Conservation (phyloP, 441 rosid species). For the Syzygium syzygioides region DNA sequence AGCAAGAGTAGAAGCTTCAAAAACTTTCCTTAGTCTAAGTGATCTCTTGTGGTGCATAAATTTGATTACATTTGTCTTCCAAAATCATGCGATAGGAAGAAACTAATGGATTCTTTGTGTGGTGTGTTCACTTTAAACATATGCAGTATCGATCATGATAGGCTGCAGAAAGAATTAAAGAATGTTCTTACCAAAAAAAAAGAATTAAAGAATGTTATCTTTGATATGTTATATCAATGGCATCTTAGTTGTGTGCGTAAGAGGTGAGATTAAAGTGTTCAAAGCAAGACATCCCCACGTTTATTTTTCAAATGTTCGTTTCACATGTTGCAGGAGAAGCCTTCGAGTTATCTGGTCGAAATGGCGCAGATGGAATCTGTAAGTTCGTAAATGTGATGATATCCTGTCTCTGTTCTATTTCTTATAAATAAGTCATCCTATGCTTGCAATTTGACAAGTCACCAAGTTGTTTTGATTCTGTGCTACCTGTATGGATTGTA, state of each 20-base stretch:
- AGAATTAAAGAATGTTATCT: background rate
- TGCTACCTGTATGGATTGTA: background rate
- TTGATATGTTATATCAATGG: background rate
- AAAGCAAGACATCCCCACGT: background rate
- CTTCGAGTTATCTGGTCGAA: conserved; percentile 83
- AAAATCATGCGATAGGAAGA: background rate
- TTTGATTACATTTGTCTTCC: background rate
- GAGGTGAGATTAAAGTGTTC: background rate
- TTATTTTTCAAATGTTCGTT: background rate
- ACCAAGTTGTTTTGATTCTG: background rate
- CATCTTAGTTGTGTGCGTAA: background rate
- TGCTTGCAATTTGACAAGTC: background rate
- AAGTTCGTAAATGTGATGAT: conserved; percentile 19
- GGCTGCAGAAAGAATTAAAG: background rate
- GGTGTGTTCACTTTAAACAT: background rate
- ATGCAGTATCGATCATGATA: background rate
- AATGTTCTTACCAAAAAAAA: no score
- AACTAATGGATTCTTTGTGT: background rate
- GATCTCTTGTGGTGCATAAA: background rate
- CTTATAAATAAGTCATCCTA: background rate
- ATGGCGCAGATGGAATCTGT: conserved; percentile 88
- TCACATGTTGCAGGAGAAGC: conserved; percentile 52
- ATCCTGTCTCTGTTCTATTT: conserved; percentile 2
- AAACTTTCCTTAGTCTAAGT: background rate
- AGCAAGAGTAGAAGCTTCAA: background rate